phyloP scores from a whole-genome alignment of 2,329 filamentous ascomycete species.

The Alternaria ventricosa region DNA sequence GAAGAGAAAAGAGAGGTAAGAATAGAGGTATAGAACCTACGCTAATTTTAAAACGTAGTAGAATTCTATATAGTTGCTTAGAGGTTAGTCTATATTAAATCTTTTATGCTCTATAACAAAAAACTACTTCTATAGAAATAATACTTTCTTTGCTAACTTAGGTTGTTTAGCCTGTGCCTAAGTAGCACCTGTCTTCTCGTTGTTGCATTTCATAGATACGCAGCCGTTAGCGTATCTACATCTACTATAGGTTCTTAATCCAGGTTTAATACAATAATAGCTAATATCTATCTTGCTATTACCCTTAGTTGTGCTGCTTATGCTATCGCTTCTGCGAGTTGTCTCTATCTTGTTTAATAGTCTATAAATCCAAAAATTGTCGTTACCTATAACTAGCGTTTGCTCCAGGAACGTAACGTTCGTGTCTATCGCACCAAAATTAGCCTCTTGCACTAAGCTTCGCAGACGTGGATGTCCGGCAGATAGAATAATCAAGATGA shows the following conservation, averaged over 20 bases:
- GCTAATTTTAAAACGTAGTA: no score
- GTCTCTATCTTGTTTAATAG: neutral
- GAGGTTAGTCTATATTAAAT: neutral
- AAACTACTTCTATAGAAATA: neutral
- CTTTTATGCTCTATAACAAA: neutral
- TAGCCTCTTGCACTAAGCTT: neutral
- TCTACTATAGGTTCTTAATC: neutral
- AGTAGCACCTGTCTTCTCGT: neutral
- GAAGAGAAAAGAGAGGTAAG: no score
- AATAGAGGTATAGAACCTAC: no score
- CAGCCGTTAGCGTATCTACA: neutral
- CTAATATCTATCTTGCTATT: neutral
- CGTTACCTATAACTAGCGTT: neutral
- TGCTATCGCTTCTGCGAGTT: neutral
- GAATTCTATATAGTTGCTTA: no score
- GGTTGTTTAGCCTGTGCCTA: neutral
- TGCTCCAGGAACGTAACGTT: neutral
- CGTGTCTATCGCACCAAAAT: neutral
- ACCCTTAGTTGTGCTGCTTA: neutral
- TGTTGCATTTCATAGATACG: neutral
- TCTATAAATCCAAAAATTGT: neutral
- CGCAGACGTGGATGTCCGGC: neutral
- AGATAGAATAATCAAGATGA: neutral
- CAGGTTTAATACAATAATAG: neutral
- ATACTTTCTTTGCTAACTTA: neutral